Evolutionary conservation across 345 rosid species (phyloP), one percentile per base, ranked within the genome.

Genomic region (Hypericum perforatum): DNA sequence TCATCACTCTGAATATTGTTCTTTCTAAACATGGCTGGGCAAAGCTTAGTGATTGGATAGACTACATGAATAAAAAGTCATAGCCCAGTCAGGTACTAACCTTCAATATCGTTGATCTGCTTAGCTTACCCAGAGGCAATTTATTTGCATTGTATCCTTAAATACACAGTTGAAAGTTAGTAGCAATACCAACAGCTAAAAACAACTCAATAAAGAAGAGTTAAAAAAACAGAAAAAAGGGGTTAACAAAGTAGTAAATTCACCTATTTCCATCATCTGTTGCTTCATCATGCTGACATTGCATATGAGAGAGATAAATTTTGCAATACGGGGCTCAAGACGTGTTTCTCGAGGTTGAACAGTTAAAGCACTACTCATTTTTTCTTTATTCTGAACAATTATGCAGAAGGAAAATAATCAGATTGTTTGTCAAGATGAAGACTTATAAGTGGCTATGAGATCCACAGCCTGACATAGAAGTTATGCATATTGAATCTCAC

Each of bases 221-320:
- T 6, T 2, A 46, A 14, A 46, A 1, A 46, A 13, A 6, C 9
- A 16, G 14, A 46, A 46, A 8, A 14, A 9, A 13, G 8, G 50
- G 0, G 2, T 12, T 12, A 32, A 9, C 9, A 46, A 46, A 12
- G 22, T 6, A 46, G 65, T 59, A 16, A 52, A 57, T 52, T 36
- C 63, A 90, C 97, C 94, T 77, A 90, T 77, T 68, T 90, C 94
- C 94, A 86, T 77, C 94, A 90, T 90, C 58, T 82, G 95, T 48
- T 80, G 86, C 72, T 74, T 76, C 95, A 86, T 90, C 94, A 82
- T 90, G 76, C 83, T 80, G 54, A 82, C 68, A 69, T 82, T 86
- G 77, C 94, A 86, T 62, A 90, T 73, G 65, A 90, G 79, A 65
- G 95, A 84, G 63, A 86, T 66, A 58, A 90, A 86, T 62, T 80